Percentiles rank a stretch among this genome's conserved stretches.
Conservation (phyloP, 1,139 yeast genomes). For the Yamadazyma diddensiae region DNA sequence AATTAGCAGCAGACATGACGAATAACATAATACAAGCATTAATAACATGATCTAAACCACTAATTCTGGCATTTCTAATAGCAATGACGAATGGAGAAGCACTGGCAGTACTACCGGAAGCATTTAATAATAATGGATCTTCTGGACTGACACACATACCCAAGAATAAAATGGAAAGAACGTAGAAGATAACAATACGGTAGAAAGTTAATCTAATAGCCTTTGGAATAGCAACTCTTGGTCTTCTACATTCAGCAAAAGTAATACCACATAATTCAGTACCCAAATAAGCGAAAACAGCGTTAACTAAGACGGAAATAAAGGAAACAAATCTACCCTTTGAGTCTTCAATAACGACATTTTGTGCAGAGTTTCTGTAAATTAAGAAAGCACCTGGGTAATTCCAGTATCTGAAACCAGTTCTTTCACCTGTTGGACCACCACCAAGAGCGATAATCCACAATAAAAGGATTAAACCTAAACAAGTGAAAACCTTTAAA, state of each 20-base stretch:
- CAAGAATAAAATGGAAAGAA: conserved; percentile 60
- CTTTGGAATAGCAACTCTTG: conserved; percentile 71
- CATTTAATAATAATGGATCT: conserved; percentile 48
- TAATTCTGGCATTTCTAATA: conserved; percentile 41
- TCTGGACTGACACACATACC: conserved; percentile 76
- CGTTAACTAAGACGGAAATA: conserved; percentile 63
- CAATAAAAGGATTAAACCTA: conserved; percentile 49
- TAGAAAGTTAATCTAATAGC: conserved; percentile 74
- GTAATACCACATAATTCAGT: conserved; percentile 70
- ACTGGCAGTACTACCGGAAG: conserved; percentile 54
- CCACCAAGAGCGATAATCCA: conserved; percentile 55
- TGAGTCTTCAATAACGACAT: conserved; percentile 20
- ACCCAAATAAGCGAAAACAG: conserved; percentile 76
- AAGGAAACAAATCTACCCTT: conserved; percentile 57
- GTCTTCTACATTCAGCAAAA: conserved; percentile 75
- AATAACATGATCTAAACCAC: conserved; percentile 44
- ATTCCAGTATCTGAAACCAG: conserved; percentile 67
- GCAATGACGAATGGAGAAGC: conserved; percentile 75
- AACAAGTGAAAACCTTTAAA: conserved; percentile 56
- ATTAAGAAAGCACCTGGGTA: conserved; percentile 60
- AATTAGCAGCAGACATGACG: conserved; percentile 47
- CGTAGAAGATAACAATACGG: conserved; percentile 71
- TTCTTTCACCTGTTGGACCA: conserved; percentile 56
- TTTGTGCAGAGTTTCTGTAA: conserved; percentile 31
- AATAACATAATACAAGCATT: conserved; percentile 45